These are phyloP conservation scores for Amanita phalloides DNA, from an alignment of 768 basidiomycete species.

Conservation along the genomic window DNA sequence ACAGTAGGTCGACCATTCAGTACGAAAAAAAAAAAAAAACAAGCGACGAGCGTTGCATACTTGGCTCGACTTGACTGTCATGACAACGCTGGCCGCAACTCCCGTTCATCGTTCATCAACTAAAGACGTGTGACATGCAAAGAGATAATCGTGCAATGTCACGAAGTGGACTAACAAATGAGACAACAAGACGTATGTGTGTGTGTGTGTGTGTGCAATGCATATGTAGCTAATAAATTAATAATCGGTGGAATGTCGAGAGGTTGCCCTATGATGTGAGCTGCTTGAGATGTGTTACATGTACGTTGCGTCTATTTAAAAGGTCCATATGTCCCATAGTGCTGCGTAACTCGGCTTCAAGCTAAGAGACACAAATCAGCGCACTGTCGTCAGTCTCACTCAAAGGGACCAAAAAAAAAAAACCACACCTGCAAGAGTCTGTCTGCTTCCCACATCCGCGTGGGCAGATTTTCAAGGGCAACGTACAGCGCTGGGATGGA, in stretches of 20 bases:
- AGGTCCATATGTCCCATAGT: conserved; percentile 46
- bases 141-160: no score
- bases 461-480: conserved; percentile 80
- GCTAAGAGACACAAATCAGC: conserved; percentile 19
- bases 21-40: no score
- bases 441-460: conserved; percentile 89
- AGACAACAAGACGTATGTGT: no score
- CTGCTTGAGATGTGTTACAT: conserved; percentile 30
- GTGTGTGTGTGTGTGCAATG: no score
- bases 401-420: background rate
- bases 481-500: conserved; percentile 87
- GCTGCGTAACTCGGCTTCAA: conserved; percentile 46
- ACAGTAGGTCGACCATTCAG: no score
- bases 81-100: no score
- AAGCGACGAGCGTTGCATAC: no score
- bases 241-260: background rate
- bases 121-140: no score
- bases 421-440: conserved; percentile 72
- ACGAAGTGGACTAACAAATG: no score
- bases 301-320: conserved; percentile 39
- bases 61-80: no score
- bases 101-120: no score
- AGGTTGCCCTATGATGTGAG: background rate
- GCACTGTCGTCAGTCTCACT: background rate
- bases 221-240: background rate